Evolutionary conservation across 2,329 filamentous ascomycete genomes (phyloP).

Genomic region (Colletotrichum sp.): DNA sequence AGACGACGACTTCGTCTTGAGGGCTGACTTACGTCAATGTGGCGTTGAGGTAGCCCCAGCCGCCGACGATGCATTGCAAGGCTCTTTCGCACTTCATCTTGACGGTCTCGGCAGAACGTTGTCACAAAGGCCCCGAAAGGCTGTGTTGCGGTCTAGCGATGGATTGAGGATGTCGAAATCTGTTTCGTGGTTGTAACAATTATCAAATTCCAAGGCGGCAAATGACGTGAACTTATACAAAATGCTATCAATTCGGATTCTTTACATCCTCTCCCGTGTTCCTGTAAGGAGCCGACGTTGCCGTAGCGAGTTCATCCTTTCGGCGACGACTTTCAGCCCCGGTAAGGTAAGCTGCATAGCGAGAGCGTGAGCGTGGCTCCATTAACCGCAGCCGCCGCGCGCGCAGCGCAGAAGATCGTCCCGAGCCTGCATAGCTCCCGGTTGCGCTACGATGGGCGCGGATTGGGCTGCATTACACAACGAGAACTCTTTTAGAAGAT

Average conservation of each 20-base stretch:
- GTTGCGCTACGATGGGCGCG: background rate
- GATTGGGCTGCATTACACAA: background rate
- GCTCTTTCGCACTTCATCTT: conserved; percentile 2
- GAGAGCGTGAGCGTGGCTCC: background rate
- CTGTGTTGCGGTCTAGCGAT: accelerated
- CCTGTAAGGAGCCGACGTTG: background rate
- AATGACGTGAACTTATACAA: accelerated
- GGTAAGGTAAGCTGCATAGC: background rate
- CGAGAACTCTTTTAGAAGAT: accelerated
- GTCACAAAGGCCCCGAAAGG: background rate
- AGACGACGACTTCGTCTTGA: background rate
- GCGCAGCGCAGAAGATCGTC: background rate
- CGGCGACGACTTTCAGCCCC: background rate
- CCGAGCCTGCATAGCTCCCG: background rate
- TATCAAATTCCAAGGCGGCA: accelerated
- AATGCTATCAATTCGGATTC: accelerated
- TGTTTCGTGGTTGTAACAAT: accelerated
- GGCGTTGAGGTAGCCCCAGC: conserved; percentile 7
- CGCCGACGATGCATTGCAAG: background rate
- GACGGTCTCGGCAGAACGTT: background rate
- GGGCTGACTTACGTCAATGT: background rate
- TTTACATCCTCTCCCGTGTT: accelerated
- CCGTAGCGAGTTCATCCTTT: background rate
- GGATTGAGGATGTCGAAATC: background rate
- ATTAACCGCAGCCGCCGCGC: background rate